Evolutionary conservation across 345 rosid species (phyloP), one percentile per base, ranked within the genome.

Genomic region (Trapa incisa): DNA sequence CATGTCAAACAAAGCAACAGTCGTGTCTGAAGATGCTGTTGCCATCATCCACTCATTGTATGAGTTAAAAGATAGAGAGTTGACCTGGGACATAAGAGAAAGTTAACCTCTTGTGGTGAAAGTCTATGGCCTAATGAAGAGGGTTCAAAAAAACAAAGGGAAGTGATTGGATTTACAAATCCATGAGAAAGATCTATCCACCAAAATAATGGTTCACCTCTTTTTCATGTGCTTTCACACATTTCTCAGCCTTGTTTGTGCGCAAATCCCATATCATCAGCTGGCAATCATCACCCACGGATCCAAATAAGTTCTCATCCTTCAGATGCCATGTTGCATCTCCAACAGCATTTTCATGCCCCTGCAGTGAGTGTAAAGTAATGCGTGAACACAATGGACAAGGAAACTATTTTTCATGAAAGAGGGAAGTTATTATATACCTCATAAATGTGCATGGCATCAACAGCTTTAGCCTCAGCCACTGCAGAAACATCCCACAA

Each of bases 301-400:
- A 94, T 29, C 97, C 97, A 75, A 94, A 91, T 68, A 94, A 70
- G 63, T 79, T 82, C 65, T 87, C 96, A 58, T 91, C 81, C 83
- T 86, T 86, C 82, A 85, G 74, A 76, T 94, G 96, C 97, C 99
- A 94, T 1, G 96, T 78, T 11, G 87, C 99, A 74, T 91, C 96
- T 76, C 84, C 99, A 47, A 91, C 93, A 53, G 80, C 83, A 74
- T 76, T 80, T 76, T 85, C 81, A 71, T 94, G 97, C 68, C 88
- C 96, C 99, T 89, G 60, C 16, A 74, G 48, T 36, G 62, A 71
- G 39, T 41, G 71, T 65, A 66, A 80, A 67, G 37, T n/a, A 36
- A 64, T 43, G 37, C 56, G 38, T 6, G 52, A 15, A 15, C 29
- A 41, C 22, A 38, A 50, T 13, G 9, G 11, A 45, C 48, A 16